A percentile compares a stretch with the other conserved stretches of the same genome.
Evolutionary conservation across 176 grass and related monocot species (phyloP).

Genomic region (Coix lacrymajobi): DNA sequence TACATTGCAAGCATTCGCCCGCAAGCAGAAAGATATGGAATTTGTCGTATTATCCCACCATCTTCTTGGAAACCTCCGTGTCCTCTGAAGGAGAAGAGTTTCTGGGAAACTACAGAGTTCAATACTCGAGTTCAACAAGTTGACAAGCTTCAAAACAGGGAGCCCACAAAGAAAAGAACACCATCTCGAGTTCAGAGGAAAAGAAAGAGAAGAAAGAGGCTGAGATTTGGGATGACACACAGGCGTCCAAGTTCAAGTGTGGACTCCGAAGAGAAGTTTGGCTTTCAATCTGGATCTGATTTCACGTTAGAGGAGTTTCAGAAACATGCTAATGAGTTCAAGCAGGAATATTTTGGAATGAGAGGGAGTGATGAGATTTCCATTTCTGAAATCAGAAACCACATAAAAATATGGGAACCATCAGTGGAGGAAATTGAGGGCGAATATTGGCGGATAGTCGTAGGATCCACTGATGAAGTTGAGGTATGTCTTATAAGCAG

Average conservation of each 20-base stretch:
- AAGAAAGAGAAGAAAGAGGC: conserved; percentile 73
- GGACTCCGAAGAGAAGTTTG: conserved; percentile 79
- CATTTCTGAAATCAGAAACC: conserved; percentile 45
- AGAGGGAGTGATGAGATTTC: conserved; percentile 41
- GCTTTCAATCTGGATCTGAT: conserved; percentile 92
- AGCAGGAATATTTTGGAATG: conserved; percentile 74
- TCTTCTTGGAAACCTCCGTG: conserved; percentile 70
- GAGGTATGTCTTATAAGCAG: conserved; percentile 48
- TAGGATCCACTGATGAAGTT: conserved; percentile 72
- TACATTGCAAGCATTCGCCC: conserved; percentile 74
- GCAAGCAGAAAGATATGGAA: conserved; percentile 77
- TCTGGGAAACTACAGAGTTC: conserved; percentile 63
- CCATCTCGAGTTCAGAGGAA: conserved; percentile 59
- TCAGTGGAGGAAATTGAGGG: conserved; percentile 89
- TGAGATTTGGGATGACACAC: conserved; percentile 85
- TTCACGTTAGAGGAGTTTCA: conserved; percentile 73
- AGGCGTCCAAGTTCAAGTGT: conserved; percentile 39
- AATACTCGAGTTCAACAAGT: conserved; percentile 93
- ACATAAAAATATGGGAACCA: conserved; percentile 50
- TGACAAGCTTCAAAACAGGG: conserved; percentile 93
- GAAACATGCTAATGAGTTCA: conserved; percentile 67
- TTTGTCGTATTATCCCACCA: conserved; percentile 90
- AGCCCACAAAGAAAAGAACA: conserved; percentile 58
- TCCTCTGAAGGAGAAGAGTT: conserved; percentile 63
- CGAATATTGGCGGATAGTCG: conserved; percentile 96